A percentile compares a stretch with the other conserved stretches of the same genome.
Conservation (phyloP, 495 filamentous ascomycete genomes). For the Geoglossum glabrum region DNA sequence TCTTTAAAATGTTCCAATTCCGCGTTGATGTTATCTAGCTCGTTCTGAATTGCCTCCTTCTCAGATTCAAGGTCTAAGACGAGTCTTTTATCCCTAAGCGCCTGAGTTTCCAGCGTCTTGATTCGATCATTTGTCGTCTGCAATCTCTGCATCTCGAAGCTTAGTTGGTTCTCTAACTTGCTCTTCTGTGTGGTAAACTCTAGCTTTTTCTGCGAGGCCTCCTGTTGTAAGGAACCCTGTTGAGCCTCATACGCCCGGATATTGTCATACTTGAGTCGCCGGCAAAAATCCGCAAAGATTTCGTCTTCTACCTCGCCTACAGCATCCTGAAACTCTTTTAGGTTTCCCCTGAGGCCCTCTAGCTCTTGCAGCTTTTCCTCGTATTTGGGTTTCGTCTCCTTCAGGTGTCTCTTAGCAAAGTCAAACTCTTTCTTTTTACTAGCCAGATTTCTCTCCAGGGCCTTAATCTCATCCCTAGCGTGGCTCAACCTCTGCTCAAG, state of each 20-base stretch:
- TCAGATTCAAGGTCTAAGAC: constrained; percentile 51
- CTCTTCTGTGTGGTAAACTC: constrained; percentile 73
- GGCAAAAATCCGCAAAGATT: constrained; percentile 73
- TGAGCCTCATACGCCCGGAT: constrained; percentile 87
- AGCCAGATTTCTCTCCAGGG: constrained; percentile 66
- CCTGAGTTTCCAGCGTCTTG: constrained; percentile 39
- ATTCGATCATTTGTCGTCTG: constrained; percentile 49
- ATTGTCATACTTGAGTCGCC: constrained; percentile 63
- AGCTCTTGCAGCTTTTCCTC: constrained; percentile 47
- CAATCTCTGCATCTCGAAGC: constrained; percentile 54
- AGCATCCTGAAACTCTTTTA: constrained; percentile 50
- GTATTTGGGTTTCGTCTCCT: constrained; percentile 59
- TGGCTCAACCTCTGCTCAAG: constrained; percentile 61
- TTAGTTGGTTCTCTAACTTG: constrained; percentile 55
- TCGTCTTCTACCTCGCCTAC: constrained; percentile 75
- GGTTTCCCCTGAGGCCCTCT: constrained; percentile 39
- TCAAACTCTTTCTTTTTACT: constrained; percentile 72
- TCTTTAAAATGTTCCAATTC: constrained; percentile 60
- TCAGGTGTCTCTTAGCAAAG: constrained; percentile 46
- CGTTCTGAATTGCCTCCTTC: constrained; percentile 51
- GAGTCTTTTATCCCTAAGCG: constrained; percentile 40
- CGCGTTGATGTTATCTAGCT: constrained; percentile 48
- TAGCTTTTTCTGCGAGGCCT: constrained; percentile 65
- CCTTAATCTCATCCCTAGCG: constrained; percentile 52
- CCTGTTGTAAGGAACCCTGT: constrained; percentile 77